phyloP scores from a whole-genome alignment of 345 rosid genomes.

The Dipteronia dyeriana region DNA sequence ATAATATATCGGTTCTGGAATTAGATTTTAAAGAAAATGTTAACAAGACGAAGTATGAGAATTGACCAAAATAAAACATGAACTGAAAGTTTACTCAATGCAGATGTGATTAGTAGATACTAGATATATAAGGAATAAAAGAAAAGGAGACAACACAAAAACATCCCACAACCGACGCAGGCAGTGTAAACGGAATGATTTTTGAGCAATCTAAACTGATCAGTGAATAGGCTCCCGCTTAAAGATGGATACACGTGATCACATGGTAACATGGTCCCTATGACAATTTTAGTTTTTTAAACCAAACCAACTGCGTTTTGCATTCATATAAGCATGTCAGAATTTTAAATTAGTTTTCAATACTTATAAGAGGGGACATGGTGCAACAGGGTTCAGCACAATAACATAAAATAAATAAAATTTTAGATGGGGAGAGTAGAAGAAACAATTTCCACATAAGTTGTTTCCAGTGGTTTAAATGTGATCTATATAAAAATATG shows the following conservation, averaged over 20 bases:
- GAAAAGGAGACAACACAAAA: background rate
- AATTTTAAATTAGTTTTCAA: too few species aligned
- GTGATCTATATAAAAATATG: too few species aligned
- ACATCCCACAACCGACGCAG: constrained; percentile 10
- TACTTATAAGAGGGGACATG: too few species aligned
- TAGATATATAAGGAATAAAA: constrained; percentile 3
- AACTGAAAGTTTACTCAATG: constrained; percentile 10
- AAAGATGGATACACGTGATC: background rate
- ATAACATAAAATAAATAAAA: too few species aligned
- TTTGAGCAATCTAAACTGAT: background rate
- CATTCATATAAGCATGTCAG: too few species aligned
- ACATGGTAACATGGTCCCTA: too few species aligned
- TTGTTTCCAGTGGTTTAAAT: too few species aligned
- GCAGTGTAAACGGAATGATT: constrained; percentile 9
- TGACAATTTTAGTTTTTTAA: too few species aligned
- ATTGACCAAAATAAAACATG: constrained; percentile 3
- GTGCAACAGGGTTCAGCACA: too few species aligned
- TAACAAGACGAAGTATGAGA: background rate
- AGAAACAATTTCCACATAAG: too few species aligned
- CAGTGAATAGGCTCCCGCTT: background rate
- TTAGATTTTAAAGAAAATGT: background rate
- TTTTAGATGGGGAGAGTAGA: too few species aligned
- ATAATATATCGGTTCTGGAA: constrained; percentile 58
- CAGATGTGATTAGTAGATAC: background rate
- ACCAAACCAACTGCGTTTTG: too few species aligned